phyloP scores from a whole-genome alignment of 371 early-diverging fungal species.

The Funneliformis caledonium region DNA sequence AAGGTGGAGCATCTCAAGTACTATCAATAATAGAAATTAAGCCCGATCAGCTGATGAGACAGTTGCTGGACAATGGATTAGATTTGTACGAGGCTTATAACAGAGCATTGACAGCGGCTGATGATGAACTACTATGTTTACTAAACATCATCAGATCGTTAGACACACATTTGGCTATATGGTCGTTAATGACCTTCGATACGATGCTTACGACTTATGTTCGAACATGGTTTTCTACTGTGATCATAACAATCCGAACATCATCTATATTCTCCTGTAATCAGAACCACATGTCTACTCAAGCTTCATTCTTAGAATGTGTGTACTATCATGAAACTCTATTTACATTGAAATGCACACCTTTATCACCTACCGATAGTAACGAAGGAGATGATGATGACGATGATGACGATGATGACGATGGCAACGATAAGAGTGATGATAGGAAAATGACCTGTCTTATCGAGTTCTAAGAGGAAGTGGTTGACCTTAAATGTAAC shows the following conservation, averaged over 20 bases:
- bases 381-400: not conserved
- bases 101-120: constrained; percentile 6
- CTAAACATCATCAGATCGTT: constrained; percentile 10
- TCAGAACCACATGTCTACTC: constrained; percentile 15
- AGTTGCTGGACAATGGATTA: not conserved
- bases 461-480: not conserved
- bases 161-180: not conserved
- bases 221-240: constrained; percentile 26
- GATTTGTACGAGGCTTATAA: not conserved
- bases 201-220: constrained; percentile 1
- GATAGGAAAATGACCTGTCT: not conserved
- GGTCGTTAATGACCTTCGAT: constrained; percentile 1
- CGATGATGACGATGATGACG: not conserved
- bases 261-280: constrained; percentile 13
- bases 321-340: not conserved
- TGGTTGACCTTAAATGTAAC: too few relatives aligned
- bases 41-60: not conserved
- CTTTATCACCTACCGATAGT: not conserved
- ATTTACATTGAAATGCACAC: constrained; percentile 5
- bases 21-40: constrained; percentile 10
- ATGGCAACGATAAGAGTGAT: not conserved
- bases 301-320: constrained; percentile 18
- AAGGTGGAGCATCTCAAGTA: not conserved
- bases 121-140: not conserved
- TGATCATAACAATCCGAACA: not conserved